Percentiles rank a stretch among this genome's conserved stretches.
phyloP scores from a whole-genome alignment of 1,284 basidiomycete genomes.

The Cystobasidiaceae sp. region DNA sequence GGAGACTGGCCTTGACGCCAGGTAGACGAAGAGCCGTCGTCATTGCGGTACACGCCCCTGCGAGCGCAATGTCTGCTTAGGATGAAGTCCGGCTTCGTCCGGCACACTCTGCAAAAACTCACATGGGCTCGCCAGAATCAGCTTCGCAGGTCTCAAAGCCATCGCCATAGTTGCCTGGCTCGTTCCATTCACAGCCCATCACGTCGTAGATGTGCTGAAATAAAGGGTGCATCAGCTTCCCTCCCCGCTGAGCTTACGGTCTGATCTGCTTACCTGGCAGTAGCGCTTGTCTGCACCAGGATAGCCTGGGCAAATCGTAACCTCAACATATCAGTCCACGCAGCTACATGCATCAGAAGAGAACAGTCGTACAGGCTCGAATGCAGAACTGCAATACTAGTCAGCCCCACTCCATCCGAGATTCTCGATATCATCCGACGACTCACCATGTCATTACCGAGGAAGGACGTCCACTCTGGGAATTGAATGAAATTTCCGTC shows the following conservation, averaged over 20 bases:
- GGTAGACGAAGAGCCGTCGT: conserved; percentile 32
- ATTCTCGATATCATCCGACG: not conserved
- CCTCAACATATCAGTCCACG: too few relatives aligned
- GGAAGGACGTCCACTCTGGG: conserved; percentile 41
- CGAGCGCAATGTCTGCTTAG: not conserved
- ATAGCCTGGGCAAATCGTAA: not conserved
- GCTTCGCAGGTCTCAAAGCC: conserved; percentile 56
- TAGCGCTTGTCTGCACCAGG: conserved; percentile 6
- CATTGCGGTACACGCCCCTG: not conserved
- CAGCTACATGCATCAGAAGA: too few relatives aligned
- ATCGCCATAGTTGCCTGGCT: conserved; percentile 54
- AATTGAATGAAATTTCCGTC: conserved; percentile 38
- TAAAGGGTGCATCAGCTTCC: too few relatives aligned
- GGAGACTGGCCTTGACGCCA: conserved; percentile 50
- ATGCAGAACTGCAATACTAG: conserved; percentile 37
- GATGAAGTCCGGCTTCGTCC: not conserved
- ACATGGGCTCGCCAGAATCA: conserved; percentile 56
- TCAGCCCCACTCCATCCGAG: not conserved
- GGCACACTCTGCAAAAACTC: conserved; percentile 45
- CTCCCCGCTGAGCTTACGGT: conserved; percentile 53
- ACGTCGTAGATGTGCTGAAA: conserved; percentile 49
- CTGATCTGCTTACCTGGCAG: not conserved
- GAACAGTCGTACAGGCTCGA: conserved; percentile 36
- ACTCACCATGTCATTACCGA: conserved; percentile 1
- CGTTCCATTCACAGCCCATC: conserved; percentile 55